These are phyloP conservation scores for Crithidia fasciculata DNA, from an alignment of 208 protist genomes.

Conservation along the genomic window DNA sequence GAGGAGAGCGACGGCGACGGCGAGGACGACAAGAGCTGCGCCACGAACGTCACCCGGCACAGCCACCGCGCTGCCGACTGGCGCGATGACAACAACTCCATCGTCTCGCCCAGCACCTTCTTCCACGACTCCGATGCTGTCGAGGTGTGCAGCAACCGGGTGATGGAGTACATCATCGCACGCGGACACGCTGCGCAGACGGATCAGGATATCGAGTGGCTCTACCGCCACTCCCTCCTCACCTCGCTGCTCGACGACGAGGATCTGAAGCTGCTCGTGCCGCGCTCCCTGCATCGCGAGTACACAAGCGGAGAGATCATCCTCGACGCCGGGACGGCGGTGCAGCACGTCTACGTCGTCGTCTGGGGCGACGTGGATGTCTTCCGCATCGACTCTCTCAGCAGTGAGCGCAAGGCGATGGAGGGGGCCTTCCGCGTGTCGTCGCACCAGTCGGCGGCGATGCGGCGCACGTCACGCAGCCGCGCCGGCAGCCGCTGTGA, in stretches of 20 bases:
- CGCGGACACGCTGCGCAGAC: conserved; percentile 45
- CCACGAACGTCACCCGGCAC: conserved; percentile 25
- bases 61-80: conserved; percentile 36
- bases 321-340: conserved; percentile 26
- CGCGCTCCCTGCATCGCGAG: conserved; percentile 65
- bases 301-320: conserved; percentile 70
- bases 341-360: conserved; percentile 67
- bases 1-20: conserved; percentile 6
- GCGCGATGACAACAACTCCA: conserved; percentile 54
- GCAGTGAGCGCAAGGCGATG: conserved; percentile 32
- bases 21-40: conserved; percentile 19
- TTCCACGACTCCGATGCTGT: conserved; percentile 34
- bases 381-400: conserved; percentile 45
- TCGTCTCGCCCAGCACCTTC: conserved; percentile 49
- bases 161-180: conserved; percentile 61
- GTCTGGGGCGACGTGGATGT: conserved; percentile 82
- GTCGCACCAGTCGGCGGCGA: conserved; percentile 22
- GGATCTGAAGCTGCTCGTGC: conserved; percentile 49
- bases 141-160: conserved; percentile 48
- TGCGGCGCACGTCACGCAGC: neutral
- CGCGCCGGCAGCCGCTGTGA: neutral
- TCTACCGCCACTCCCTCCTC: conserved; percentile 60
- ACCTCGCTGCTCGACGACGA: conserved; percentile 53
- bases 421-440: conserved; percentile 38
- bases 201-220: conserved; percentile 56